Percentiles rank a stretch among this genome's conserved stretches.
phyloP scores from a whole-genome alignment of 2,329 filamentous ascomycete species.

The Pyricularia pennisetigena region DNA sequence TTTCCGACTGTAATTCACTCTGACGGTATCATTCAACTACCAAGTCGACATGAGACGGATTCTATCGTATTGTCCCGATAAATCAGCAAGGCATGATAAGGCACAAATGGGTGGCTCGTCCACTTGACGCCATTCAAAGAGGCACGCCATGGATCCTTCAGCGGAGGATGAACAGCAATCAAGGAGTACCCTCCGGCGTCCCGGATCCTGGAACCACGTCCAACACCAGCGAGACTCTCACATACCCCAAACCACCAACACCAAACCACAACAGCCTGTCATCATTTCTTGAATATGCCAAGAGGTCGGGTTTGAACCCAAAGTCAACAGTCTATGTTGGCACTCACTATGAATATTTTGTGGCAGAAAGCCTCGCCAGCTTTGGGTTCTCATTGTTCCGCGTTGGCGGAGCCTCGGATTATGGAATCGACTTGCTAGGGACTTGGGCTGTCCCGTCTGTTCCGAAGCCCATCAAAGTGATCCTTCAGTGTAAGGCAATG shows the following conservation, averaged over 20 bases:
- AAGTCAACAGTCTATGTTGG: conserved; percentile 56
- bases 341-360: conserved; percentile 69
- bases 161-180: neutral
- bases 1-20: neutral
- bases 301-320: conserved; percentile 42
- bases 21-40: neutral
- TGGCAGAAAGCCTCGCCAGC: conserved; percentile 41
- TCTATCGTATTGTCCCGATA: neutral
- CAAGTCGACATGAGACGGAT: neutral
- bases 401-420: conserved; percentile 56
- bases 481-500: conserved; percentile 62
- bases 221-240: conserved; percentile 13
- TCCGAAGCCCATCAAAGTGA: conserved; percentile 29
- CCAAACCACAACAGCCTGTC: conserved; percentile 51
- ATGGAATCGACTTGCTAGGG: conserved; percentile 66
- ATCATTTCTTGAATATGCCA: conserved; percentile 56
- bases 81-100: neutral
- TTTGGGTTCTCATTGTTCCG: conserved; percentile 57
- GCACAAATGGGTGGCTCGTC: neutral
- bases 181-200: neutral
- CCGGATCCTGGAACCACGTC: neutral
- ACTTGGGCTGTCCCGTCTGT: conserved; percentile 51
- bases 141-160: neutral
- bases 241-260: conserved; percentile 34
- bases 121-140: neutral